Conservation (phyloP, 805 yeast species). For the Zygosaccharomyces rouxii region DNA sequence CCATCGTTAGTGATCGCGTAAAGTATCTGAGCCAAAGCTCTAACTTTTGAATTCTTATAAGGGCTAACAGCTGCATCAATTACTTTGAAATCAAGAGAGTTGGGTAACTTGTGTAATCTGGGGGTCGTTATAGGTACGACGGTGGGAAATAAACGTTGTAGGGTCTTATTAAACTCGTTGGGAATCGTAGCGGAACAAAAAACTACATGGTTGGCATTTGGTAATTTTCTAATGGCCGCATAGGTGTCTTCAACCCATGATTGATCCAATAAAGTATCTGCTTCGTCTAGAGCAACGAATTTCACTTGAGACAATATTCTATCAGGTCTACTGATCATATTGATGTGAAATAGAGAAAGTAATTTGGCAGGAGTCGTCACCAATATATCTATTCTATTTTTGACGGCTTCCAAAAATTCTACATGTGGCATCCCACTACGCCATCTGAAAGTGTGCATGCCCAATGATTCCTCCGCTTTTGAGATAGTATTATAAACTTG, state of each 20-base stretch:
- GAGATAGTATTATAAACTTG: conserved; percentile 57
- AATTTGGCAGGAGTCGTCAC: conserved; percentile 84
- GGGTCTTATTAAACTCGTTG: conserved; percentile 59
- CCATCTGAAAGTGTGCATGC: conserved; percentile 53
- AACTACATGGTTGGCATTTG: conserved; percentile 57
- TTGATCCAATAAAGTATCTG: conserved; percentile 84
- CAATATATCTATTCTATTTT: conserved; percentile 64
- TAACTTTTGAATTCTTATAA: conserved; percentile 74
- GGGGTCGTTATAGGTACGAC: conserved; percentile 70
- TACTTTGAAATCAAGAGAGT: conserved; percentile 62
- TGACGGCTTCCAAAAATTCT: conserved; percentile 46
- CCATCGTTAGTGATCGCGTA: conserved; percentile 83
- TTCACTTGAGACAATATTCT: conserved; percentile 43
- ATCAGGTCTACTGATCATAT: conserved; percentile 38
- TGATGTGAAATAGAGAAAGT: conserved; percentile 33
- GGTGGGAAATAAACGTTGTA: conserved; percentile 60
- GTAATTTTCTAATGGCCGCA: conserved; percentile 46
- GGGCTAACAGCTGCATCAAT: conserved; percentile 77
- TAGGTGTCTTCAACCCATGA: conserved; percentile 70
- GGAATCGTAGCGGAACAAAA: conserved; percentile 93
- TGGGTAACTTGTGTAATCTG: conserved; percentile 77
- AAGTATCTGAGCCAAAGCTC: conserved; percentile 83
- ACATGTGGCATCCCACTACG: conserved; percentile 54
- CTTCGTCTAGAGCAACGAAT: conserved; percentile 81
- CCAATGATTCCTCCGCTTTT: conserved; percentile 35